Conservation (phyloP, 495 filamentous ascomycete genomes). For the Penicillium atrosanguineum region DNA sequence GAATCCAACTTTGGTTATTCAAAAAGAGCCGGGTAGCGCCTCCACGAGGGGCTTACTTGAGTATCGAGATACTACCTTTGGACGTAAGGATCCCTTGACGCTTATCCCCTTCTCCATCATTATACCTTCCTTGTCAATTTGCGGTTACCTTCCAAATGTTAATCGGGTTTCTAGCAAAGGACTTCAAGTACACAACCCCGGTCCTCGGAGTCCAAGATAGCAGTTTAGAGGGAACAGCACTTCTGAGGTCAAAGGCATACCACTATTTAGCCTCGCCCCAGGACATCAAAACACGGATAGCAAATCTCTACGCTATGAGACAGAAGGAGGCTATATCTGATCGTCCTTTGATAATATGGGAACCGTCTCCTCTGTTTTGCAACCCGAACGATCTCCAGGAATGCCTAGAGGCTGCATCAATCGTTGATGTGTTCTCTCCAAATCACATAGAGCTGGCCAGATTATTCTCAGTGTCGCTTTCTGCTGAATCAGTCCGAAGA, state of each 20-base stretch:
- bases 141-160: constrained; percentile 9
- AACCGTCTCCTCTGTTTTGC: constrained; percentile 32
- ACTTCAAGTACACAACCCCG: constrained; percentile 76
- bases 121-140: background rate
- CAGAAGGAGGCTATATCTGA: constrained; percentile 4
- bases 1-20: constrained; percentile 63
- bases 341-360: constrained; percentile 37
- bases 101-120: background rate
- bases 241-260: constrained; percentile 50
- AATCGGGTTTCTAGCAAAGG: constrained; percentile 41
- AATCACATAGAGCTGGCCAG: constrained; percentile 35
- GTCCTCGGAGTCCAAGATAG: constrained; percentile 12
- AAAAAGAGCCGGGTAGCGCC: constrained; percentile 67
- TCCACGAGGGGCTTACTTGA: constrained; percentile 33
- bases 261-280: constrained; percentile 67
- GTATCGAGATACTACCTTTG: constrained; percentile 32
- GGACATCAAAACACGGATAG: constrained; percentile 38
- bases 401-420: constrained; percentile 18
- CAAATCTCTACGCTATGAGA: constrained; percentile 11
- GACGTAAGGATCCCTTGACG: constrained; percentile 32
- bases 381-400: constrained; percentile 17
- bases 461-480: constrained; percentile 14
- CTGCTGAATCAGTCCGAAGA: constrained; percentile 1
- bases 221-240: constrained; percentile 4
- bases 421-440: constrained; percentile 37